These are phyloP conservation scores for Sugiyamaella castrensis DNA, from an alignment of 1,139 yeast species.

Conservation along the genomic window DNA sequence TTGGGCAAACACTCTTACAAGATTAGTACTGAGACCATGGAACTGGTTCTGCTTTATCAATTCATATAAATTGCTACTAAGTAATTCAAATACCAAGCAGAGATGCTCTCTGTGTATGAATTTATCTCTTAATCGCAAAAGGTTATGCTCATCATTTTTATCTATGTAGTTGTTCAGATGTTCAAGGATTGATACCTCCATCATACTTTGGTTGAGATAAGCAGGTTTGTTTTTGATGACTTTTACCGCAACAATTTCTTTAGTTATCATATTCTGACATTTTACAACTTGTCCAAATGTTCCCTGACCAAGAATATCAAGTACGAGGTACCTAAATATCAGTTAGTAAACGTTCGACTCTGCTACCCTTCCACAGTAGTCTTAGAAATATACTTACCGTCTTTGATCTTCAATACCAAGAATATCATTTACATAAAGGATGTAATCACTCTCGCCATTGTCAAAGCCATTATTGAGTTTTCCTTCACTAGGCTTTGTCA, in stretches of 20 bases:
- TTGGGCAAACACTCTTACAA: slow-evolving; percentile 72
- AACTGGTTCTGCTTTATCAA: slow-evolving; percentile 89
- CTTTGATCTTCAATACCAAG: slow-evolving; percentile 85
- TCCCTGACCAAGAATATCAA: slow-evolving; percentile 92
- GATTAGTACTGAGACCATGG: slow-evolving; percentile 78
- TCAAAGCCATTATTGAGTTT: slow-evolving; percentile 79
- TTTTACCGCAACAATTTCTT: slow-evolving; percentile 89
- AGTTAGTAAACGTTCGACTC: not conserved
- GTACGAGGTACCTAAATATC: slow-evolving; percentile 60
- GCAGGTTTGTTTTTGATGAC: slow-evolving; percentile 93
- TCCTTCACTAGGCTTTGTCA: slow-evolving; percentile 91
- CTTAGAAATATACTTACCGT: slow-evolving; percentile 6
- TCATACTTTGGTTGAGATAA: slow-evolving; percentile 83
- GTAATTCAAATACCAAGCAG: slow-evolving; percentile 85
- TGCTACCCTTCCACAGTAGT: not conserved
- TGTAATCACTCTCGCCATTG: slow-evolving; percentile 86
- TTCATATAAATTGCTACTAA: slow-evolving; percentile 87
- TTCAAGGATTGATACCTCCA: slow-evolving; percentile 86
- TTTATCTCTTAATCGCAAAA: slow-evolving; percentile 77
- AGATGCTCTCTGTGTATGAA: slow-evolving; percentile 91
- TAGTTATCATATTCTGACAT: slow-evolving; percentile 87
- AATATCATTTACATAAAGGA: slow-evolving; percentile 89
- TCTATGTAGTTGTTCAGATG: slow-evolving; percentile 72
- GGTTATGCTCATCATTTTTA: slow-evolving; percentile 64
- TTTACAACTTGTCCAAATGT: slow-evolving; percentile 98